Evolutionary conservation across 2,329 filamentous ascomycete genomes (phyloP), one percentile per base, ranked within the genome.

Genomic region (Xylariaceae sp.): DNA sequence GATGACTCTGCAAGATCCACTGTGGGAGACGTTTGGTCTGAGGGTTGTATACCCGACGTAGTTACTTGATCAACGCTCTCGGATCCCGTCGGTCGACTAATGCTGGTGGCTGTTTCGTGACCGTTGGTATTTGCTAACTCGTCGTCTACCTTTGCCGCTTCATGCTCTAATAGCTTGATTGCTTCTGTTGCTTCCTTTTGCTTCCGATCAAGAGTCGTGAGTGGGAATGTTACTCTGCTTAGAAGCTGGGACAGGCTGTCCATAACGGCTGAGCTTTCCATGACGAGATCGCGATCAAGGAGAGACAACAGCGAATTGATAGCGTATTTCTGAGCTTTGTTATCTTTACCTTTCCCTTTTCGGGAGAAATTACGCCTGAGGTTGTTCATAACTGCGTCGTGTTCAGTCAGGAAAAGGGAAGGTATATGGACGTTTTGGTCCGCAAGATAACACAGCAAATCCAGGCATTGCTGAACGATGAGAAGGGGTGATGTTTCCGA

Each of bases 211-310:
- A 95, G 76, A 34, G 86, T 83, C 59, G 89, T 88, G 30, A 99
- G 78, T 8, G 94, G 94, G 54, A 87, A 80, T 0, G 94, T 99
- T 53, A 97, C 90, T 61, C 88, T 86, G 69, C 90, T 92, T 30
- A 99, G 80, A 32, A 99, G 76, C 60, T 87, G 85, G 2, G 94
- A 94, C 30, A 99, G 80, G 59, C 91, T 86, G 64, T 96, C 92
- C 91, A 99, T 97, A 54, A 96, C 92, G 5, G 86, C 80, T n/a
- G 92, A 91, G 72, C 91, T 99, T 72, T 99, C 94, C 74, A 96
- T 95, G 60, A 99, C 91, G 58, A 97, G 78, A 61, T 91, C 89
- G n/a, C 94, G 88, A 68, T 97, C 94, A 27, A 99, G 80, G 4
- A 99, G 79, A 58, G 85, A 86, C 46, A 99, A 79, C 32, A 99